Conservation (phyloP, 345 rosid genomes). For the Durio zibethinus region DNA sequence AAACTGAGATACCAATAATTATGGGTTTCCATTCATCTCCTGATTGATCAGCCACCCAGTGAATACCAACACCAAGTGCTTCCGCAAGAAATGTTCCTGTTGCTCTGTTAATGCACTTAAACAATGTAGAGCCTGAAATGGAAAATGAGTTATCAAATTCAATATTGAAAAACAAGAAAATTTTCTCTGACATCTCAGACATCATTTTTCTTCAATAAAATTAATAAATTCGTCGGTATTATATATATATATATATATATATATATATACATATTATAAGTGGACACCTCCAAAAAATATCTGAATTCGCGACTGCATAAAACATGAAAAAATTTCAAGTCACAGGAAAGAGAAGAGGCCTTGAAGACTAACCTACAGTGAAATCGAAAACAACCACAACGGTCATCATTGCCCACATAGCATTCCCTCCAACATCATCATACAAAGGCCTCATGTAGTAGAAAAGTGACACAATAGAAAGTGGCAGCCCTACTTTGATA, state of each 20-base stretch:
- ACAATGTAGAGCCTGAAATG: conserved; percentile 59
- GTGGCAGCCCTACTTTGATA: conserved; percentile 66
- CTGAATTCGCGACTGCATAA: no score
- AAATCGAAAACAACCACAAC: conserved; percentile 72
- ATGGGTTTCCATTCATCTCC: conserved; percentile 48
- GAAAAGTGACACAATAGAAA: conserved; percentile 60
- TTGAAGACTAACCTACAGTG: conserved; percentile 47
- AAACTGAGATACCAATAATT: conserved; percentile 55
- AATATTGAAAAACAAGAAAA: no score
- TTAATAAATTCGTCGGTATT: no score
- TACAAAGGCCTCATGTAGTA: conserved; percentile 72
- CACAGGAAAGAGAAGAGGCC: not conserved
- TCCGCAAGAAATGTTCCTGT: conserved; percentile 65
- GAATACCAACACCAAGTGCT: conserved; percentile 55
- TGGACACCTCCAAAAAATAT: no score
- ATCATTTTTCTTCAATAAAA: no score
- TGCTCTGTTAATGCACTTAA: conserved; percentile 60
- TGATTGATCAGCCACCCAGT: conserved; percentile 59
- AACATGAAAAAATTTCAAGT: not conserved
- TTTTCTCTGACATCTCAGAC: no score
- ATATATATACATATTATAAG: no score
- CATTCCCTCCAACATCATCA: conserved; percentile 60
- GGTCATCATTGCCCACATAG: conserved; percentile 79
- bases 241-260: no score
- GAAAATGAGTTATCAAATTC: not conserved